Base-by-base conservation (phyloP, 345 rosid genomes). In the Gossypium turneri region DNA sequence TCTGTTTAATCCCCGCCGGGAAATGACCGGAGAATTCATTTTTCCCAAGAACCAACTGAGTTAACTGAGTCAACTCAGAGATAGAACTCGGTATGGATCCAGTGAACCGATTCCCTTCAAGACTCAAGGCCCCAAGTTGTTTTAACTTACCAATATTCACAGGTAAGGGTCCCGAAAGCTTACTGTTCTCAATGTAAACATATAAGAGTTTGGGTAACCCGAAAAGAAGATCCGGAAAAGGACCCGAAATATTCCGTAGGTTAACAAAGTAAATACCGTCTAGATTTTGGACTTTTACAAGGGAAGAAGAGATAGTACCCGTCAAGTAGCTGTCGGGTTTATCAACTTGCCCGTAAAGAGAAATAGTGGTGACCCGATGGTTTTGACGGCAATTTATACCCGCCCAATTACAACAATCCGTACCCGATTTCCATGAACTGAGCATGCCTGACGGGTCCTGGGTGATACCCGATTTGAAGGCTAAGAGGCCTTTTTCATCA, bases 361-460 rank as follows among this genome's bases (percentile, higher is more conserved):
- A 25, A 11, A 93, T 0, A 16, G 81, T 76, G 17, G 79, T 83
- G 82, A 91, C 94, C 41, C 94, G 90, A 57, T 74, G 69, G 29
- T 27, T 51, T 51, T 29, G 57, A 8, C 51, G 74, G 80, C 98
- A 91, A 24, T 78, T 77, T 2, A 90, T 56, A 38, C 90, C 92
- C 12, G 25, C 8, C 97, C 97, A 91, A 0, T 72, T 13, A 78
- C 94, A 89, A 75, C 98, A 93, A 24, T 86, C 84, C n/a, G 97
- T 86, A 22, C 92, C 94, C 58, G 85, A 66, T 70, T 88, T 90
- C 97, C 98, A 89, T 22, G 90, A 58, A 71, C 17, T 80, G 50
- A 93, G 93, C 44, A 88, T 76, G 10, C 90, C 94, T 0, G 90
- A 78, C 1, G 97, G 93, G 27, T 93, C 98, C 38, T 83, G 85